Evolutionary conservation across 177 flowering plant species (phyloP).

Genomic region (Telopea speciosissima): DNA sequence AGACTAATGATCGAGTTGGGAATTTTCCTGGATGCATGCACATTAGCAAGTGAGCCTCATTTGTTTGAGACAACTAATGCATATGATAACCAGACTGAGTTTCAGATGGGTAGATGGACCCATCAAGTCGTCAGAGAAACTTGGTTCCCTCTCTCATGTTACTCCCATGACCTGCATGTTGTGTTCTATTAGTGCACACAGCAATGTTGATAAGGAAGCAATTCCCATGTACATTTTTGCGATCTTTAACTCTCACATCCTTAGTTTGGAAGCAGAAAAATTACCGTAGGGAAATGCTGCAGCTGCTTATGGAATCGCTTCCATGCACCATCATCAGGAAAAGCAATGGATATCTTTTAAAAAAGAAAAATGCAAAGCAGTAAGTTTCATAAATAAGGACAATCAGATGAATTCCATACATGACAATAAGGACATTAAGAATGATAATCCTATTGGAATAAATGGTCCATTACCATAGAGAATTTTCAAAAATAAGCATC

Average conservation of each 20-base stretch:
- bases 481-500: too few species aligned
- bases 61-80: background rate
- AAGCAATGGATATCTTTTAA: conserved; percentile 91
- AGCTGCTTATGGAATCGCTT: conserved; percentile 94
- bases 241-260: too few species aligned
- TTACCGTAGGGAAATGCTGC: conserved; percentile 94
- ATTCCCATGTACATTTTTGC: too few species aligned
- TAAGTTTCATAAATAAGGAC: too few species aligned
- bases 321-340: conserved; percentile 99
- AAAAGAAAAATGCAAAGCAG: background rate
- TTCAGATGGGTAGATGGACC: background rate
- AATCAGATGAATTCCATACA: too few species aligned
- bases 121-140: background rate
- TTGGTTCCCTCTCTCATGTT: background rate
- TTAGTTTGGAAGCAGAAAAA: conserved; percentile 6
- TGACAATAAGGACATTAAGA: too few species aligned
- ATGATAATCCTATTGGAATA: too few species aligned
- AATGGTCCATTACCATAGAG: too few species aligned
- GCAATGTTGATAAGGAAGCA: too few species aligned
- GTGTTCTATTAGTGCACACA: background rate
- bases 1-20: background rate
- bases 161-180: background rate
- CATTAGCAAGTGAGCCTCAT: background rate
- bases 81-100: background rate
- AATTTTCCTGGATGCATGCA: background rate